Evolutionary conservation across 2,329 filamentous ascomycete species (phyloP), one percentile per base, ranked within the genome.

Genomic region (Myriosclerotinia duriaeana): DNA sequence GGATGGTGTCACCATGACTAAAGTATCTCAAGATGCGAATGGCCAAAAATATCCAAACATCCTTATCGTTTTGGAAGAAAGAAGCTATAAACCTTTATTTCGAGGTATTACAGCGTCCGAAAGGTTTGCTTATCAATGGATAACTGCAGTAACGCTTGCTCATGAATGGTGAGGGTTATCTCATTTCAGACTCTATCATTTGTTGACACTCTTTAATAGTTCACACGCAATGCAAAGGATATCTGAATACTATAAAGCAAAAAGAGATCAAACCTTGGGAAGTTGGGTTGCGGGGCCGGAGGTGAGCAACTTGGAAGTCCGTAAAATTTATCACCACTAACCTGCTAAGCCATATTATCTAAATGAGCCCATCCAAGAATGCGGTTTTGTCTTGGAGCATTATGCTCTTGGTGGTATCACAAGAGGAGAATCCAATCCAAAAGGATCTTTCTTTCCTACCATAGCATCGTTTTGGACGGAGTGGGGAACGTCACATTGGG

Each of bases 41-140:
- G n/a, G 30, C 20, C 3, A 5, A 9, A 6, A 11, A 3, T 4
- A 15, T 11, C 56, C 30, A 48, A 14, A 5, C 7, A 12, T 9
- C 14, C 12, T 20, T 7, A 61, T 61, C 4, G 20, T 2, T 26
- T 12, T 61, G 50, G 22, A 20, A 9, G 44, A 40, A 9, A 8
- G 2, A 6, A 61, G 50, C 15, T 48, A 38, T 8, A 34, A 50
- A 12, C 58, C 58, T 26, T 50, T 61, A 50, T 44, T 61, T 12
- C n/a, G n/a, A 2, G 14, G 20, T 38, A 38, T 50, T 17, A 61
- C 58, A 52, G 44, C 44, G n/a, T 50, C 58, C 5, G 58, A 61
- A 22, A 61, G 26, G 8, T 36, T 61, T 14, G n/a, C 30, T 38
- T 61, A 61, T 50, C 58, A 61, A 40, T 61, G 58, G 58, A 50